Base-by-base conservation (phyloP, 176 grass and related monocot genomes). In the Oryza meridionalis region DNA sequence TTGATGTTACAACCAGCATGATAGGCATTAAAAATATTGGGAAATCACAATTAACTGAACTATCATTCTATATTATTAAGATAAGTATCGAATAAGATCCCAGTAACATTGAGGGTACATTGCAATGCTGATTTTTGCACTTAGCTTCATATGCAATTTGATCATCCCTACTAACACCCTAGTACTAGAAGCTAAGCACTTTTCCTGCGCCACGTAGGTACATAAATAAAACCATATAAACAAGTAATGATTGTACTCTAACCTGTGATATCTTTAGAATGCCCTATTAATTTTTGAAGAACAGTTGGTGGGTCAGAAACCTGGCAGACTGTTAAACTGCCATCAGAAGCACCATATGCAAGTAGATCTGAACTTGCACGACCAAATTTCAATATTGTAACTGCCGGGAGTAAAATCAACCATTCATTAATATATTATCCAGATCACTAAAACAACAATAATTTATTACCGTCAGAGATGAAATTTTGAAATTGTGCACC, bases 261-360 rank as follows among this genome's bases (percentile, higher is more conserved):
- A 99, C 96, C 96, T 95, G 96, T 96, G 65, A 99, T 96, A 71
- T 87, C 90, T 90, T 99, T 99, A 81, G 96, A 95, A 84, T 99
- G 96, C 9, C 96, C 96, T 70, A 16, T 84, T 81, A 99, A 91
- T 71, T 89, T 88, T 67, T 96, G 87, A 94, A 92, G 90, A 76
- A 94, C 66, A 43, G 88, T 90, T 78, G 96, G 88, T 78, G 91
- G 89, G 29, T 99, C 87, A 78, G 93, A 99, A 88, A 96, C 96
- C 68, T 94, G 85, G 85, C 93, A 99, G 55, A 99, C 89, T 6
- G 84, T 94, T 68, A 99, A 82, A 86, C 73, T 96, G 67, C 96
- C 96, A 85, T 99, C 96, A 24, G 93, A 88, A 19, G 96, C 93
- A 88, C 91, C 93, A 87, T 96, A 96, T 4, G 96, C 91, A 88